Evolutionary conservation across 305 asterid genomes (phyloP).

Genomic region (Plantago lanceolata): DNA sequence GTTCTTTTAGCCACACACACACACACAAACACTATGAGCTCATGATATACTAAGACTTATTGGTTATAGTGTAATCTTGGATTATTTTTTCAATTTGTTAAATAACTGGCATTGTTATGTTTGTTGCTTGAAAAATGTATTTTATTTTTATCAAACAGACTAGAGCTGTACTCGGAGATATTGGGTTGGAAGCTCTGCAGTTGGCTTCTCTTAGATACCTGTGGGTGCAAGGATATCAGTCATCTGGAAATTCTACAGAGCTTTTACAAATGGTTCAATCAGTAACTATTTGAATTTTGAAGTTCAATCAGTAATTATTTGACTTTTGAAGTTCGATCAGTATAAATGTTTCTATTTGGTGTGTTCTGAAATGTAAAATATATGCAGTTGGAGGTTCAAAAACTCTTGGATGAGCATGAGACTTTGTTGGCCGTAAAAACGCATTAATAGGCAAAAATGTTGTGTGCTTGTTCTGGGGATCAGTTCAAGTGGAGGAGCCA

Average conservation of each 20-base stretch:
- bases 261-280: conserved; percentile 57
- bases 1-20: background rate
- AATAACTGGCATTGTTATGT: background rate
- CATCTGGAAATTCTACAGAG: conserved; percentile 45
- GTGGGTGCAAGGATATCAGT: conserved; percentile 89
- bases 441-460: conserved; percentile 40
- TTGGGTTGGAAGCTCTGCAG: conserved; percentile 70
- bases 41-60: background rate
- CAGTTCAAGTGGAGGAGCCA: conserved; percentile 71
- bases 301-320: background rate
- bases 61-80: background rate
- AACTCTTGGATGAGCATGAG: conserved; percentile 79
- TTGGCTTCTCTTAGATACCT: conserved; percentile 61
- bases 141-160: background rate
- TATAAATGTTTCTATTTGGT: background rate
- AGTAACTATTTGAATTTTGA: background rate
- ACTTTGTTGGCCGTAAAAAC: conserved; percentile 53
- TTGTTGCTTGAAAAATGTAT: conserved; percentile 1
- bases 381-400: conserved; percentile 77
- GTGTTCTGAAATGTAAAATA: conserved; percentile 18
- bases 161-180: conserved; percentile 63
- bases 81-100: background rate
- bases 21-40: background rate
- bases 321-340: background rate
- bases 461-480: conserved; percentile 97